Evolutionary conservation across 1,284 basidiomycete species (phyloP), one percentile per base, ranked within the genome.

Genomic region (Boletellus sp.): DNA sequence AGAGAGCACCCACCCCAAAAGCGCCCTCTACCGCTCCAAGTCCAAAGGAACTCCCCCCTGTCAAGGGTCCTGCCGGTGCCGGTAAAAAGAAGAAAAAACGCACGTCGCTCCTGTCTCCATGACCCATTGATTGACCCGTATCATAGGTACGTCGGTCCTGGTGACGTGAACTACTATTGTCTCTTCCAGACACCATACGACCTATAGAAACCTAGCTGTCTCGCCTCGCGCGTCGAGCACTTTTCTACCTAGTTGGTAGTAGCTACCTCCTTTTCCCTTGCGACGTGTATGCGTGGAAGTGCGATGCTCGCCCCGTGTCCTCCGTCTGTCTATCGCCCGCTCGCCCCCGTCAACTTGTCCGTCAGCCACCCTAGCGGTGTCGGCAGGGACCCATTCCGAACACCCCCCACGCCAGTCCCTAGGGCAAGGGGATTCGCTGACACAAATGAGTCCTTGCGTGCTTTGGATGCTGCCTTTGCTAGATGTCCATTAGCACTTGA

Each of bases 331-430:
- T 50, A 66, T 16, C 60, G 53, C 21, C 60, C 63, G 16, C 63
- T 41, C 32, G 75, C 80, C 25, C 84, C 83, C 5, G 82, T 76
- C 36, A 89, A 64, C 62, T 78, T 86, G 35, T 77, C 81, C n/a
- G 87, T 82, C 36, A 91, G 61, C 87, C 87, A 91, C 13, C 80
- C 83, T 2, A 90, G 67, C n/a, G 87, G 86, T 33, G 83, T 82
- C 55, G 82, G 84, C 42, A 87, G 53, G 41, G 76, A 75, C 33
- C 76, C 72, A 46, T 77, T 77, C 55, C 86, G 77, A 17, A 79
- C 69, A 17, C 81, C 78, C 8, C 81, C 80, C 26, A 78, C 61
- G 1, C 59, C 72, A 35, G 74, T 69, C 39, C 85, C 83, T 25
- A 89, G 65, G 9, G 87, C 80, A 35, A 91, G 76, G 8, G 88